Conservation (phyloP, 148 eudicot species). For the Heliosperma pusillum region DNA sequence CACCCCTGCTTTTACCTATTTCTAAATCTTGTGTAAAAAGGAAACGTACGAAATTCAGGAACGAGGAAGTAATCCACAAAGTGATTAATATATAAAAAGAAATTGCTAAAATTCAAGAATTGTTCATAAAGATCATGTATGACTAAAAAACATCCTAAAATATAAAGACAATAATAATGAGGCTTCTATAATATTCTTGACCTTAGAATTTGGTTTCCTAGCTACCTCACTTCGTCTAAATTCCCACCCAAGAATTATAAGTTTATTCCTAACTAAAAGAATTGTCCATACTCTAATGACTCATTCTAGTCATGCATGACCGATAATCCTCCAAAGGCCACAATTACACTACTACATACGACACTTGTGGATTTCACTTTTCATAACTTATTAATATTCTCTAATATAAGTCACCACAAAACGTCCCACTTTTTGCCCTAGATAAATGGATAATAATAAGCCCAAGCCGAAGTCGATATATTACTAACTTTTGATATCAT, state of each 20-base stretch:
- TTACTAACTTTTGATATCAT: too few species aligned
- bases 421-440: neutral
- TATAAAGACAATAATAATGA: too few species aligned
- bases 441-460: too few species aligned
- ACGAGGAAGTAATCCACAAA: too few species aligned
- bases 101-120: too few species aligned
- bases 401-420: neutral
- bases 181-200: neutral
- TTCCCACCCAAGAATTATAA: constrained; percentile 1
- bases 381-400: neutral
- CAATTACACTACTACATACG: constrained; percentile 16
- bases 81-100: too few species aligned
- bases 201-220: neutral
- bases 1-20: too few species aligned
- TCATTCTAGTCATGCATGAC: constrained; percentile 11
- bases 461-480: too few species aligned
- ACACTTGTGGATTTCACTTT: constrained; percentile 20
- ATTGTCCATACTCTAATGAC: constrained; percentile 10
- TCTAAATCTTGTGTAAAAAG: too few species aligned
- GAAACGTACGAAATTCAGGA: too few species aligned
- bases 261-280: neutral
- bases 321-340: constrained; percentile 20
- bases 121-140: neutral
- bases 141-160: neutral
- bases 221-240: neutral